Evolutionary conservation across 2,329 filamentous ascomycete species (phyloP).

Genomic region (Hypoxylon rubiginosum): DNA sequence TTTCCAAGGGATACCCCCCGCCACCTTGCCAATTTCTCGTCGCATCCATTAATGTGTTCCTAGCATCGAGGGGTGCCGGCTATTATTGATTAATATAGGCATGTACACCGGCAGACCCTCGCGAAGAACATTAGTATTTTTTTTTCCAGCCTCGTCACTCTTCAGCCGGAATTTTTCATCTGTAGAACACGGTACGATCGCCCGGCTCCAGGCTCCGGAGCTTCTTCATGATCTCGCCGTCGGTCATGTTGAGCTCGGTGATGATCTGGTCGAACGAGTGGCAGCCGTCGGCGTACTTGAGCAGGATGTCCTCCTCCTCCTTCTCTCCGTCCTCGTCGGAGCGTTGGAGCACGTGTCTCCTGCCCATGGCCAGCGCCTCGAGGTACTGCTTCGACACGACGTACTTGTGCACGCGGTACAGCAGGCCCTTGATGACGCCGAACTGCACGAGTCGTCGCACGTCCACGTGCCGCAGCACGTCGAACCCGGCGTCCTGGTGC

Average conservation of each 20-base stretch:
- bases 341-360: constrained; percentile 56
- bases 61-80: too few species aligned
- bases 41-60: too few species aligned
- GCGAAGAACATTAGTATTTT: background rate
- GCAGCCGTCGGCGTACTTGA: constrained; percentile 79
- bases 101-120: too few species aligned
- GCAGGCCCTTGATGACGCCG: constrained; percentile 92
- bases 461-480: constrained; percentile 82
- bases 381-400: constrained; percentile 78
- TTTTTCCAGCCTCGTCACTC: background rate
- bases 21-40: too few species aligned
- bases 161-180: constrained; percentile 50
- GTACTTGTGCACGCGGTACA: constrained; percentile 95
- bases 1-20: too few species aligned
- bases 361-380: constrained; percentile 67
- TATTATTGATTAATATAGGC: too few species aligned
- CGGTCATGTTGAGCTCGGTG: constrained; percentile 78
- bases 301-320: constrained; percentile 59
- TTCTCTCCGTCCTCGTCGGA: too few species aligned
- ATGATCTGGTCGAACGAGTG: constrained; percentile 88
- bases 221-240: constrained; percentile 77
- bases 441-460: constrained; percentile 94
- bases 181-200: constrained; percentile 68
- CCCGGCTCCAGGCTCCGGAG: constrained; percentile 70
- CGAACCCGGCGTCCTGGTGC: constrained; percentile 75